phyloP scores from a whole-genome alignment of 257 asterid genomes.

The Pogostemon cablin region DNA sequence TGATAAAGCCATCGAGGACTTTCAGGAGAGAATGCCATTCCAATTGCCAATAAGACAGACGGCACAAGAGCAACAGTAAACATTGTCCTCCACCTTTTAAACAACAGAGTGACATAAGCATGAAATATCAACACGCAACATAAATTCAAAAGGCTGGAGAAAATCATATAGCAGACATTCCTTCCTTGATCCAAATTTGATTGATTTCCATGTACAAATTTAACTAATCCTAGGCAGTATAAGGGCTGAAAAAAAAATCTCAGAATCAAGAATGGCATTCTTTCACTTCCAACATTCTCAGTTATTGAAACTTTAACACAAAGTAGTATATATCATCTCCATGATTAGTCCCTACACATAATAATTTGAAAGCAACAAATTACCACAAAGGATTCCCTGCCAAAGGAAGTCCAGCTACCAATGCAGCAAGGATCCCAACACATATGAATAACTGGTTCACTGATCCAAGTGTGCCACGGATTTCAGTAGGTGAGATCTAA shows the following conservation, averaged over 20 bases:
- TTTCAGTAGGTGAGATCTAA: slow-evolving; percentile 97
- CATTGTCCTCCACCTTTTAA: slow-evolving; percentile 97
- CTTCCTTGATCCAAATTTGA: not conserved
- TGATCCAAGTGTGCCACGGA: slow-evolving; percentile 97
- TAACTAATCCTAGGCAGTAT: not conserved
- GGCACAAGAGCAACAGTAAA: slow-evolving; percentile 82
- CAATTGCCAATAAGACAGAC: slow-evolving; percentile 78
- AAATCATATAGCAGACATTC: slow-evolving; percentile 1
- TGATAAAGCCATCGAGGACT: slow-evolving; percentile 99
- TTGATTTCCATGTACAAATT: slow-evolving; percentile 20
- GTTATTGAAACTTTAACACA: not conserved
- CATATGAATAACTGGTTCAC: slow-evolving; percentile 92
- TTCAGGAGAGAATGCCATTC: slow-evolving; percentile 97
- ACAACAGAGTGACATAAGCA: slow-evolving; percentile 28
- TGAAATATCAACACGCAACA: not conserved
- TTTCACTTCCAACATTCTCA: slow-evolving; percentile 16
- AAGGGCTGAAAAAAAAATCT: not conserved
- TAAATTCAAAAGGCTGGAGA: not conserved
- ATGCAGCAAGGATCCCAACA: slow-evolving; percentile 91
- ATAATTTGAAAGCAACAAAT: slow-evolving; percentile 27
- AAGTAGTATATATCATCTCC: slow-evolving; percentile 12
- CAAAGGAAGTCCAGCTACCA: slow-evolving; percentile 95
- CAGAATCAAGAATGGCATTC: slow-evolving; percentile 12
- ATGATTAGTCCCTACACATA: not conserved
- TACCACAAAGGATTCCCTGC: slow-evolving; percentile 96